Conservation (phyloP, 768 basidiomycete species). For the Postia placenta region DNA sequence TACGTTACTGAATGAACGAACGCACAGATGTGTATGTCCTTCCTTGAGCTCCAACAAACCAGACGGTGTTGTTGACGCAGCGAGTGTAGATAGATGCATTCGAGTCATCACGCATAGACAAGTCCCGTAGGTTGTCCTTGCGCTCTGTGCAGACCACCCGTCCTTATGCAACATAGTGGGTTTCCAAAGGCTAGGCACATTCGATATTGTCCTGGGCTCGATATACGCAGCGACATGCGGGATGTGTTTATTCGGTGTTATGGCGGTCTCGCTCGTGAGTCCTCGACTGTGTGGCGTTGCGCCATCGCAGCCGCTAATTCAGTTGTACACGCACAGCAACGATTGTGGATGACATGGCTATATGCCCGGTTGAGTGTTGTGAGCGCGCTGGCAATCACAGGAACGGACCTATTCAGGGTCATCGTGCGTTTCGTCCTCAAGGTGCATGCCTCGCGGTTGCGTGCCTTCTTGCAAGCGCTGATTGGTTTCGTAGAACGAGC, state of each 20-base stretch:
- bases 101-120: too few species aligned
- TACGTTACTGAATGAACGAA: too few species aligned
- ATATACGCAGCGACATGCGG: conserved; percentile 44
- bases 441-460: too few species aligned
- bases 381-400: conserved; percentile 44
- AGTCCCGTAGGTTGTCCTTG: too few species aligned
- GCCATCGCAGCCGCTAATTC: background rate
- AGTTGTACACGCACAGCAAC: conserved; percentile 35
- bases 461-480: conserved; percentile 2
- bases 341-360: conserved; percentile 41
- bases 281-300: background rate
- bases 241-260: conserved; percentile 52
- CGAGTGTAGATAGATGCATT: too few species aligned
- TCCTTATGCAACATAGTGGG: too few species aligned
- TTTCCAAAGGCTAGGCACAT: conserved; percentile 36
- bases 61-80: too few species aligned
- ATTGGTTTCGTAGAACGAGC: conserved; percentile 46
- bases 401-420: conserved; percentile 45
- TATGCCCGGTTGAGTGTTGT: conserved; percentile 49
- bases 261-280: conserved; percentile 41
- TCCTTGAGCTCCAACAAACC: too few species aligned
- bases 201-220: conserved; percentile 56
- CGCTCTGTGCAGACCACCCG: too few species aligned
- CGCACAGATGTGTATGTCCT: too few species aligned
- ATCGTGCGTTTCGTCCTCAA: conserved; percentile 66